Evolutionary conservation across 2,329 filamentous ascomycete genomes (phyloP), one percentile per base, ranked within the genome.

Genomic region (Fusarium robinianum): DNA sequence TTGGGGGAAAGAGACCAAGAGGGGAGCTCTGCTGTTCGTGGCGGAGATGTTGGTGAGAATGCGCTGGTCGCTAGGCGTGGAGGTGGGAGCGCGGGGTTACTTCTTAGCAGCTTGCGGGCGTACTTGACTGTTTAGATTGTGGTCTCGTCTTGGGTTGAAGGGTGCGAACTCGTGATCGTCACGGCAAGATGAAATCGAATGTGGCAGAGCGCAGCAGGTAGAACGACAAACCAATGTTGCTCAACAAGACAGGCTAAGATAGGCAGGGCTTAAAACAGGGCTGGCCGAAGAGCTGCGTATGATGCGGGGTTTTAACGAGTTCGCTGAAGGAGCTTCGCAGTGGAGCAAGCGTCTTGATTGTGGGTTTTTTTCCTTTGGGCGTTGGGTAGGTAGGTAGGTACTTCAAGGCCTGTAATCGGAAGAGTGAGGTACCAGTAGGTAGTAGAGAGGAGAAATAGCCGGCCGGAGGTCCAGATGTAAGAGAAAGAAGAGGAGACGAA

Each of bases 301-400:
- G 52, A 49, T 58, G 55, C 55, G 55, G 55, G 55, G 55, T 58
- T n/a, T 58, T 58, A 58, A 54, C 44, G 35, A 38, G 47, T 50
- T n/a, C 37, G 32, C 30, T 18, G 39, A 26, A 30, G 30, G 39
- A 55, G 36, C 32, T 49, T 39, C 53, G 46, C 48, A 55, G 51
- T 35, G 43, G 51, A 52, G n/a, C n/a, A n/a, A n/a, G 40, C 46
- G 41, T 53, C 33, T 48, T 40, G 47, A 32, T 31, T 43, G 46
- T 36, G 33, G 40, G 44, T 15, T 41, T 33, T 22, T 33, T 50
- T 55, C 50, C n/a, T n/a, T n/a, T n/a, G n/a, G n/a, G n/a, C n/a
- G n/a, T n/a, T n/a, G n/a, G n/a, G n/a, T n/a, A n/a, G n/a, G n/a
- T n/a, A n/a, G n/a, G n/a, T n/a, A n/a, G n/a, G n/a, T n/a, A n/a